Percentiles rank a stretch among this genome's conserved stretches.
Evolutionary conservation across 2,329 filamentous ascomycete species (phyloP).

Genomic region (Emmonsiellopsis sp.): DNA sequence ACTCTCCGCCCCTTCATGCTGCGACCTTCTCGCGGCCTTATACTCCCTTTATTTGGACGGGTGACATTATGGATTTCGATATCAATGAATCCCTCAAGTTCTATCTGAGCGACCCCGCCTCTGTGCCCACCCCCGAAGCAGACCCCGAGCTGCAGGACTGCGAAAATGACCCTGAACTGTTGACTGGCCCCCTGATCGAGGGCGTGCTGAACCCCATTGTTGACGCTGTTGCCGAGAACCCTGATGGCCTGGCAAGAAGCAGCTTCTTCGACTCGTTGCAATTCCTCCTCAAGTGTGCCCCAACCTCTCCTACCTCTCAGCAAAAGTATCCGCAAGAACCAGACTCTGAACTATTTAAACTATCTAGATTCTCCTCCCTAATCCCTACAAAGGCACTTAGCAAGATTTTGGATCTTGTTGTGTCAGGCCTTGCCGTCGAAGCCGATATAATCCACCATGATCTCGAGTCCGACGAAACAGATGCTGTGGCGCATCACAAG

Average conservation of each 20-base stretch:
- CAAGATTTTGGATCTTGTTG: constrained; percentile 86
- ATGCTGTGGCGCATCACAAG: constrained; percentile 77
- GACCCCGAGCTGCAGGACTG: constrained; percentile 75
- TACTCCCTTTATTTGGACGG: constrained; percentile 44
- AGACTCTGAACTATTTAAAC: constrained; percentile 54
- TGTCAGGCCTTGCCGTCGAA: constrained; percentile 75
- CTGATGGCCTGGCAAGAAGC: constrained; percentile 72
- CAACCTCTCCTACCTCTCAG: constrained; percentile 37
- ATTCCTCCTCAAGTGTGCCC: constrained; percentile 89
- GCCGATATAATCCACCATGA: constrained; percentile 78
- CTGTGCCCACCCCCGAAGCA: constrained; percentile 77
- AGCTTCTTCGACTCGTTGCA: constrained; percentile 85
- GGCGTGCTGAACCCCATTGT: constrained; percentile 82
- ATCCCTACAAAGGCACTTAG: constrained; percentile 75
- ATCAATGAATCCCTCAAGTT: constrained; percentile 94
- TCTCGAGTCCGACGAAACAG: constrained; percentile 85
- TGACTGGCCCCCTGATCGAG: constrained; percentile 72
- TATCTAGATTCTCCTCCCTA: constrained; percentile 68
- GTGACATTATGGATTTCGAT: constrained; percentile 66
- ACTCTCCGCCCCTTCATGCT: constrained; percentile 1
- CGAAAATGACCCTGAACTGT: constrained; percentile 79
- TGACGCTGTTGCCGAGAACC: constrained; percentile 83
- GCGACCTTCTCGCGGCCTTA: constrained; percentile 3
- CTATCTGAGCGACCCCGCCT: constrained; percentile 86
- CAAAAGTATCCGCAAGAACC: constrained; percentile 29